phyloP scores from a whole-genome alignment of 2,329 filamentous ascomycete species.

The Fusarium keratoplasticum region DNA sequence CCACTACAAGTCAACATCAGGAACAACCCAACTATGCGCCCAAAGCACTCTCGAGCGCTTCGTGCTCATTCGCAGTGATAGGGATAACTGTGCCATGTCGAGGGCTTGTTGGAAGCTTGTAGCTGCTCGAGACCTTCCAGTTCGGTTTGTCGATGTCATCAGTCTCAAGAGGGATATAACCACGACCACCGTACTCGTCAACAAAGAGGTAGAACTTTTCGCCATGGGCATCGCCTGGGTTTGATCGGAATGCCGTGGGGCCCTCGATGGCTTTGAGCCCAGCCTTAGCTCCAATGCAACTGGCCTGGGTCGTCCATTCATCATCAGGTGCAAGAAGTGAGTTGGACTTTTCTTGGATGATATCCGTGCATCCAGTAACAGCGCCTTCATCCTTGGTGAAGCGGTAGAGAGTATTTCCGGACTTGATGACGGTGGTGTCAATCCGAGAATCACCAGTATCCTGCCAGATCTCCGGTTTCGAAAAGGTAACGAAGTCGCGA shows the following conservation, averaged over 20 bases:
- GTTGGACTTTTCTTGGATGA: constrained; percentile 63
- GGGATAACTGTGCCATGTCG: constrained; percentile 66
- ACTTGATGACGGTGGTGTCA: constrained; percentile 63
- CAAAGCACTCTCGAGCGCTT: constrained; percentile 13
- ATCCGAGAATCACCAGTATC: constrained; percentile 63
- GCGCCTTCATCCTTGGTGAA: constrained; percentile 68
- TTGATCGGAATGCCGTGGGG: constrained; percentile 63
- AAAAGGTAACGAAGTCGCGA: constrained; percentile 62
- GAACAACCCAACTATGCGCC: background rate
- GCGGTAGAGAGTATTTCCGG: constrained; percentile 57
- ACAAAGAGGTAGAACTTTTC: constrained; percentile 68
- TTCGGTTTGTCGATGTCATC: constrained; percentile 59
- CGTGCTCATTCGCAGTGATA: constrained; percentile 54
- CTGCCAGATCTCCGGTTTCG: constrained; percentile 61
- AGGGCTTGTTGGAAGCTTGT: constrained; percentile 60
- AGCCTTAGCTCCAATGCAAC: constrained; percentile 63
- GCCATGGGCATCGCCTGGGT: constrained; percentile 60
- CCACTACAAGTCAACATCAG: no score
- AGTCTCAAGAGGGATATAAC: constrained; percentile 66
- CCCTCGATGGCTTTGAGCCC: constrained; percentile 63
- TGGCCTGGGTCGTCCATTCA: constrained; percentile 57
- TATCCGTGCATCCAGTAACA: constrained; percentile 63
- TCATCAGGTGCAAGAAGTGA: constrained; percentile 54
- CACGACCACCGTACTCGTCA: constrained; percentile 63
- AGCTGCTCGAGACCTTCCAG: constrained; percentile 60